Evolutionary conservation across 2,329 filamentous ascomycete species (phyloP), one percentile per base, ranked within the genome.

Genomic region (Xylaria polymorpha): DNA sequence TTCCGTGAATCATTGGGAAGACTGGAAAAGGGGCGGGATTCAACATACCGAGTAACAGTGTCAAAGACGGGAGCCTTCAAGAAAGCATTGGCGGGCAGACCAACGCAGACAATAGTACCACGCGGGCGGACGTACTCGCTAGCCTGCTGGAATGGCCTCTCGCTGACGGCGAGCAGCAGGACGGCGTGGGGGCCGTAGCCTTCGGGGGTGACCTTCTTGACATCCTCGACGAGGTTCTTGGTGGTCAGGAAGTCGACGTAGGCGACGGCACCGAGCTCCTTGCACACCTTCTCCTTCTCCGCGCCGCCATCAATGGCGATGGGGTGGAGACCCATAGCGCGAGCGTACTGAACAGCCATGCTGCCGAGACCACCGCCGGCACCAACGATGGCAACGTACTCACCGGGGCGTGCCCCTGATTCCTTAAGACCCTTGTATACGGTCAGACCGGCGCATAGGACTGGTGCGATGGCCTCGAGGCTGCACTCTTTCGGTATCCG

Each of bases 141-240:
- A 50, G 95, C 95, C 84, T 98, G 94, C 84, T 97, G 94, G 90
- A 98, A 98, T 63, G 95, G 95, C 85, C 91, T 93, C 87, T 98
- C 94, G 75, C 86, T 88, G 61, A 93, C 94, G 70, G 95, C 94
- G 69, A 98, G 89, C 53, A 98, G 86, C 73, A 98, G 85, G 70
- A 95, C 94, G 46, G 94, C 94, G 77, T 97, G 92, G 5, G 94
- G 94, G 61, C 95, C 95, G 18, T 93, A 87, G 22, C 93, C 93
- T 75, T 95, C 94, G 35, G 88, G 83, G 1, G 93, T 97, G 35
- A 91, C 90, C 56, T 89, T 90, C 84, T 94, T 93, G 72, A 98
- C 94, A 73, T 97, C 93, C 74, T 88, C 88, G 74, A 97, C 91
- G 32, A 98, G 81, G 82, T 97, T 91, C 81, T 90, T 88, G 79